phyloP scores from a whole-genome alignment of 768 basidiomycete genomes.

The Mycena olivaceomarginata region DNA sequence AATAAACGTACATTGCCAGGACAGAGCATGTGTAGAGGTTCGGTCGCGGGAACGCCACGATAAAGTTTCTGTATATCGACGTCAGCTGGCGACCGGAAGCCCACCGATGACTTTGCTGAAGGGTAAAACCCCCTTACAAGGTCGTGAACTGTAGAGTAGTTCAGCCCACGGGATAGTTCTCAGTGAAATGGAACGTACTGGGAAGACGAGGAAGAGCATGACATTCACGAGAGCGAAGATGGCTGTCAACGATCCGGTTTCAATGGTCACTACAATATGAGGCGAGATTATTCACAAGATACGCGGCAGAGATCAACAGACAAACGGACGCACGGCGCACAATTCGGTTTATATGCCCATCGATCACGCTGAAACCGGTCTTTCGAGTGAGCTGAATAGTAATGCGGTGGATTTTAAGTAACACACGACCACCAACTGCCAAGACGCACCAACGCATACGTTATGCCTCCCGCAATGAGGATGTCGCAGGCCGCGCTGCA shows the following conservation, averaged over 20 bases:
- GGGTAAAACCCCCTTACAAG: slow-evolving; percentile 25
- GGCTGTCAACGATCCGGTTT: slow-evolving; percentile 9
- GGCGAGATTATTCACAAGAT: slow-evolving; percentile 10
- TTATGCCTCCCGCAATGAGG: slow-evolving; percentile 5
- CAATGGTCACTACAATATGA: slow-evolving; percentile 13
- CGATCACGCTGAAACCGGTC: slow-evolving; percentile 13
- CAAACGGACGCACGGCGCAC: slow-evolving; percentile 8
- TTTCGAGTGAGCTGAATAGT: slow-evolving; percentile 27
- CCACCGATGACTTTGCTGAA: slow-evolving; percentile 30
- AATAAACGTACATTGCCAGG: slow-evolving; percentile 27
- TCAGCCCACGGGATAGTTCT: slow-evolving; percentile 23
- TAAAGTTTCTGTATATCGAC: slow-evolving; percentile 28
- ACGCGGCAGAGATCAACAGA: neutral
- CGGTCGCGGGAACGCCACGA: slow-evolving; percentile 24
- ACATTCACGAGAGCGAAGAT: slow-evolving; percentile 7
- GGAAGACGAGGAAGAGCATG: slow-evolving; percentile 9
- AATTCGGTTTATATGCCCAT: slow-evolving; percentile 2
- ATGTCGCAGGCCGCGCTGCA: slow-evolving; percentile 6
- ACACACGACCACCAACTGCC: slow-evolving; percentile 17
- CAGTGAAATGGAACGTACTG: slow-evolving; percentile 22
- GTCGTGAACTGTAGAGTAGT: slow-evolving; percentile 25
- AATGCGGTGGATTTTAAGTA: slow-evolving; percentile 24
- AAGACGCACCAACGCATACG: slow-evolving; percentile 2
- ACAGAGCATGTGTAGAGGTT: slow-evolving; percentile 24
- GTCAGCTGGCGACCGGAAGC: slow-evolving; percentile 24